Conservation (phyloP, 306 rosid species). For the Bauhinia variegata region DNA sequence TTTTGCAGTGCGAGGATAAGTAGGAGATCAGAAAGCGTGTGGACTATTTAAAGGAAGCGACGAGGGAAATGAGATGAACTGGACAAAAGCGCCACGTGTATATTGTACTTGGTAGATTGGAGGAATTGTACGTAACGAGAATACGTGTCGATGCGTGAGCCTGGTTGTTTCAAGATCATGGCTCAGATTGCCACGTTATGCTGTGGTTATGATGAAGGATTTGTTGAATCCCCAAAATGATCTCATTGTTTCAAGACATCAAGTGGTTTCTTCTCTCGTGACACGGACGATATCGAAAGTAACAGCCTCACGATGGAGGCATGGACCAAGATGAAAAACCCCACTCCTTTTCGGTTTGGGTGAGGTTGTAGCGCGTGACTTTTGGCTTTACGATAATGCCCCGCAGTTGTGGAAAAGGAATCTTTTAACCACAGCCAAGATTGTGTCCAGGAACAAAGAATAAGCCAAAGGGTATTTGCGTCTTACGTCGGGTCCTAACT, state of each 20-base stretch:
- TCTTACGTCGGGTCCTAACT: background rate
- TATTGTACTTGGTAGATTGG: constrained; percentile 39
- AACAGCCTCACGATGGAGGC: constrained; percentile 26
- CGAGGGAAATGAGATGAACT: constrained; percentile 33
- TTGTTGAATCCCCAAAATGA: too few relatives aligned
- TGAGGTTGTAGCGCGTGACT: constrained; percentile 16
- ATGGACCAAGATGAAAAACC: constrained; percentile 38
- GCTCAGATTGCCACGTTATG: constrained; percentile 25
- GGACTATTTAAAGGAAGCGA: constrained; percentile 34
- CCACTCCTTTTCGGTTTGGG: constrained; percentile 22
- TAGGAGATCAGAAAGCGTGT: background rate
- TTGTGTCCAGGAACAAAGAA: background rate
- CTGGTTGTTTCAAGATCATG: constrained; percentile 24
- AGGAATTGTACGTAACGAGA: constrained; percentile 1
- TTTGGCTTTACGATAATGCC: constrained; percentile 33
- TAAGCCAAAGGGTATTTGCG: constrained; percentile 9
- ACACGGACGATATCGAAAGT: constrained; percentile 22
- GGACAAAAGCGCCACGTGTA: constrained; percentile 41
- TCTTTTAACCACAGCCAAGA: background rate
- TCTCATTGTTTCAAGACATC: too few relatives aligned
- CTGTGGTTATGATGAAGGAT: too few relatives aligned
- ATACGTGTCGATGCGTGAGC: constrained; percentile 34
- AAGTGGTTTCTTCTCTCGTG: too few relatives aligned
- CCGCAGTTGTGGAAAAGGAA: background rate
- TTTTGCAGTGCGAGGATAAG: constrained; percentile 39